Evolutionary conservation across 164 flowering plant species (phyloP), one percentile per base, ranked within the genome.

Genomic region (Piper betle): DNA sequence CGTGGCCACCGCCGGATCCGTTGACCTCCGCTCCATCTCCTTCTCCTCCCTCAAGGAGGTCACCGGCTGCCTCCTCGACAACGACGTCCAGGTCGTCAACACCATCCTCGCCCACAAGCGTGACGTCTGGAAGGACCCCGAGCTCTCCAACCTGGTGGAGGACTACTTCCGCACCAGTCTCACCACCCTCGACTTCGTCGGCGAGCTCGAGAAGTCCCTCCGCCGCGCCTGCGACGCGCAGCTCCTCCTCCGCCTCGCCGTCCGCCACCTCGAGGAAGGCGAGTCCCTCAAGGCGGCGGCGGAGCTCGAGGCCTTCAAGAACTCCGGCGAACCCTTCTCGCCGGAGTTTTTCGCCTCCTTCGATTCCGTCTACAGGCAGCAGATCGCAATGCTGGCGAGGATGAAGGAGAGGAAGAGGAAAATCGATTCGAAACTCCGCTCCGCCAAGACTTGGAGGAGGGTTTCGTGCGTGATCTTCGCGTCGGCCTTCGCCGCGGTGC

Each of bases 101-200:
- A 73, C 82, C 38, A 79, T 91, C 39, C 70, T 88, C 15, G 81
- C 80, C 6, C 65, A 77, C 72, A 84, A 84, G 61, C 58, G 75
- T 38, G 95, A 88, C 55, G 73, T 88, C 0, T 91, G 96, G 96
- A 82, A 83, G 9, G 78, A 73, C 55, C 65, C 66, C n/a, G 91
- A 85, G 0, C 55, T 91, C 65, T 79, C 75, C 58, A 69, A 74
- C 17, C 73, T 87, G 19, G 96, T 86, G 16, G 82, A 86, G 58
- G 91, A 87, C 41, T 87, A 89, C 73, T 83, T 92, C 58, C 80
- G 87, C 53, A 83, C 71, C 66, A 89, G 96, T 56, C 61, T 82
- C 13, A 74, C 77, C 55, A 89, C 86, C 2, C 48, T 89, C 17
- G 91, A 85, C 54, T 89, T 92, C 79, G 87, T 85, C 65, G 76